phyloP scores from a whole-genome alignment of 2,329 filamentous ascomycete species.

The Pseudocercospora musae region DNA sequence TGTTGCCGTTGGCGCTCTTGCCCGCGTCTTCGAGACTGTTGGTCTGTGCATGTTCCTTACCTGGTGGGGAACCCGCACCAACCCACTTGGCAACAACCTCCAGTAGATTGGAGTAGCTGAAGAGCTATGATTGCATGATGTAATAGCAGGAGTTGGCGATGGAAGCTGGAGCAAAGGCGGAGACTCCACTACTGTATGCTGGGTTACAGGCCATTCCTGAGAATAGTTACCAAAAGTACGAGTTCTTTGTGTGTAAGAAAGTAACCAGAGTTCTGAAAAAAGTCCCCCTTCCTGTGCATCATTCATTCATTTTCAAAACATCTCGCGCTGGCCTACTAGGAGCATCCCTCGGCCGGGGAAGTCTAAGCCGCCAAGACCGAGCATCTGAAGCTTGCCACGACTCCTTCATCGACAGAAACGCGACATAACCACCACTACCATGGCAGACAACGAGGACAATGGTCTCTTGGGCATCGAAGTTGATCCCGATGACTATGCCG shows the following conservation, averaged over 20 bases:
- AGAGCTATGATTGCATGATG: slow-evolving; percentile 3
- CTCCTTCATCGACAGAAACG: neutral
- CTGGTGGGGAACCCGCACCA: slow-evolving; percentile 96
- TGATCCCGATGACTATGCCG: slow-evolving; percentile 33
- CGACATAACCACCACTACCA: neutral
- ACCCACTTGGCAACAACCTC: slow-evolving; percentile 85
- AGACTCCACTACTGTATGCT: slow-evolving; percentile 2
- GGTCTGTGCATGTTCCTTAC: slow-evolving; percentile 89
- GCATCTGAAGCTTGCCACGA: neutral
- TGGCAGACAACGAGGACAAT: slow-evolving; percentile 14
- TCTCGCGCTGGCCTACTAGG: neutral
- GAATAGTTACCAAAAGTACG: neutral
- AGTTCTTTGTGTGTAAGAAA: neutral
- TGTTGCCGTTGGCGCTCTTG: slow-evolving; percentile 77
- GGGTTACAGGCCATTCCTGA: neutral
- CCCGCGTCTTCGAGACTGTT: slow-evolving; percentile 88
- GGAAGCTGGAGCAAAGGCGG: slow-evolving; percentile 6
- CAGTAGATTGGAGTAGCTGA: slow-evolving; percentile 40
- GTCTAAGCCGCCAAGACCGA: neutral
- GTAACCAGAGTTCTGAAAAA: neutral
- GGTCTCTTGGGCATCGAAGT: slow-evolving; percentile 33
- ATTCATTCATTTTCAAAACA: neutral
- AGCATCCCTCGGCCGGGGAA: neutral
- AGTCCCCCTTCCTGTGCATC: neutral
- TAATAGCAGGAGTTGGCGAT: slow-evolving; percentile 4